Evolutionary conservation across 768 basidiomycete genomes (phyloP).

Genomic region (Suillus paluster): DNA sequence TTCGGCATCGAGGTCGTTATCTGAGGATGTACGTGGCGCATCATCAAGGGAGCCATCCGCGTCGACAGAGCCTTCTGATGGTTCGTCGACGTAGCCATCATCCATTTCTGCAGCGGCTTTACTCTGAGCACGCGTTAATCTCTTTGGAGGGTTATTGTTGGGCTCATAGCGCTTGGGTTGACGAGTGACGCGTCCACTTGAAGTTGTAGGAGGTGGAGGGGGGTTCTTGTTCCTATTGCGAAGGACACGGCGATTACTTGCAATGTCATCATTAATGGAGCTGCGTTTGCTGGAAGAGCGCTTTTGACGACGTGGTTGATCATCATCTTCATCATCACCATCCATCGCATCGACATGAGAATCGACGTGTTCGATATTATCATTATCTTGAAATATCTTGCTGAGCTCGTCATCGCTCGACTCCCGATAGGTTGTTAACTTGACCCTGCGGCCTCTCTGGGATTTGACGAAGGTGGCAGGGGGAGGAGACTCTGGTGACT

Average conservation of each 20-base stretch:
- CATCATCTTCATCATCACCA: constrained; percentile 38
- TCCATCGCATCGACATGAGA: constrained; percentile 23
- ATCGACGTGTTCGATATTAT: constrained; percentile 18
- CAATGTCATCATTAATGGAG: constrained; percentile 8
- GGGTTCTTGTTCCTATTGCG: constrained; percentile 45
- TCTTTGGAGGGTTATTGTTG: constrained; percentile 8
- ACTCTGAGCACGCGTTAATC: constrained; percentile 30
- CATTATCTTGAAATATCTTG: constrained; percentile 17
- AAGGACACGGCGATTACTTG: constrained; percentile 37
- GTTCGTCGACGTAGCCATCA: constrained; percentile 53
- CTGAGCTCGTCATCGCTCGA: constrained; percentile 47
- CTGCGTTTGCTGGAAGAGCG: constrained; percentile 26
- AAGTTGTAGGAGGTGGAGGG: constrained; percentile 18
- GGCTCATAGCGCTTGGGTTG: constrained; percentile 20
- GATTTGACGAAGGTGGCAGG: constrained; percentile 28
- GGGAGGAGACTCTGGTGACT: not conserved
- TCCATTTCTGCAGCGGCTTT: constrained; percentile 45
- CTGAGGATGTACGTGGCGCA: constrained; percentile 46
- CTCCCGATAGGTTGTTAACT: constrained; percentile 50
- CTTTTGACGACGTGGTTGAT: constrained; percentile 21
- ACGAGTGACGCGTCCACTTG: constrained; percentile 29
- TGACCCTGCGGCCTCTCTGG: constrained; percentile 45
- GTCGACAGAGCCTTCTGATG: constrained; percentile 54
- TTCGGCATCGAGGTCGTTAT: constrained; percentile 39
- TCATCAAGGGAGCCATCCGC: constrained; percentile 66